phyloP scores from a whole-genome alignment of 2,329 filamentous ascomycete genomes.

The Pestalotiopsis sp. region DNA sequence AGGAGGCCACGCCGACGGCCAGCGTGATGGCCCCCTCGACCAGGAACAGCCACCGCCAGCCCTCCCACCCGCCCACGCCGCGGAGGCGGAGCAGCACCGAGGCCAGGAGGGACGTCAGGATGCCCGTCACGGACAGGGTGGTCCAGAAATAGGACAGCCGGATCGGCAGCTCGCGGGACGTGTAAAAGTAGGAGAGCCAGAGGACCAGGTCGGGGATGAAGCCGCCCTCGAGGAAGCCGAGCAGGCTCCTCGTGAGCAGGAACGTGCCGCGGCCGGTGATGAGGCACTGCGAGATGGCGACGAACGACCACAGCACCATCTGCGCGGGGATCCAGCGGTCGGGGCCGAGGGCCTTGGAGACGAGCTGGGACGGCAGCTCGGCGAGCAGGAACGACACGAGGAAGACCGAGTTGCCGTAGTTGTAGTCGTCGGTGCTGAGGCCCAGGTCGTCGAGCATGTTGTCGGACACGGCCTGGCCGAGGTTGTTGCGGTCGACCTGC shows the following conservation, averaged over 20 bases:
- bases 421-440: constrained; percentile 49
- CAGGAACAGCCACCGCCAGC: constrained; percentile 52
- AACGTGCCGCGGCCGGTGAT: constrained; percentile 22
- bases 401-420: constrained; percentile 57
- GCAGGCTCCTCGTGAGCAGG: constrained; percentile 8
- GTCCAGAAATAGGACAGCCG: constrained; percentile 40
- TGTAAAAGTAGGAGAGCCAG: constrained; percentile 35
- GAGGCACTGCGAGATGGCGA: constrained; percentile 27
- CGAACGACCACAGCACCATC: constrained; percentile 32
- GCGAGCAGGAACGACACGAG: constrained; percentile 53
- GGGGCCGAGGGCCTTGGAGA: constrained; percentile 50
- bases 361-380: constrained; percentile 61
- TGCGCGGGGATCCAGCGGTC: constrained; percentile 33
- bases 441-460: constrained; percentile 57
- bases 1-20: constrained; percentile 44
- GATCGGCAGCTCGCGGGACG: constrained; percentile 36
- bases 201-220: constrained; percentile 35
- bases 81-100: constrained; percentile 37
- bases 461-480: constrained; percentile 58
- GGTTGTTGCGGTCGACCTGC: constrained; percentile 61
- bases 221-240: constrained; percentile 28
- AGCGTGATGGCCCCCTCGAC: constrained; percentile 57
- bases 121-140: constrained; percentile 30
- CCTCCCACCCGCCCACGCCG: constrained; percentile 35
- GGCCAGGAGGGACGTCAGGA: constrained; percentile 36